Base-by-base conservation (phyloP, 1,284 basidiomycete genomes). In the Erythrobasidium hasegawianum region DNA sequence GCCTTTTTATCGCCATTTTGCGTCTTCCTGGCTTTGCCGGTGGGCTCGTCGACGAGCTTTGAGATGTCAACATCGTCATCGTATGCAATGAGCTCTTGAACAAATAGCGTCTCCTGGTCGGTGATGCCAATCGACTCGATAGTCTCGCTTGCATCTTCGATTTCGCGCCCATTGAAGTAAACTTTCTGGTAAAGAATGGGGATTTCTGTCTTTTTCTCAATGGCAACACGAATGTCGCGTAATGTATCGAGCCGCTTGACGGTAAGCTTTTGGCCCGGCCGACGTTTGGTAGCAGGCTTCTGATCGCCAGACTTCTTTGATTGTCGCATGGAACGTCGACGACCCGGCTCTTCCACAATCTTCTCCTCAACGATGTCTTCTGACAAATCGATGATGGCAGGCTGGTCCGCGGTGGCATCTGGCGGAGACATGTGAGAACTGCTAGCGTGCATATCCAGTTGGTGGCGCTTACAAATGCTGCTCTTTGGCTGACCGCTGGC, bases 121-220 rank as follows among this genome's bases (percentile, higher is more conserved):
- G 84, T 74, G 55, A 90, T 81, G 22, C 82, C 81, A 16, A 90
- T 79, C 1, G 81, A 80, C 13, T 77, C 81, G 59, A 86, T 81
- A 0, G 85, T 87, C 22, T 80, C 81, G 20, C 79, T 68, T 72
- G 84, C 87, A 73, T 88, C 85, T 1, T 82, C 78, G 1, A 90
- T 79, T 76, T 90, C 88, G 29, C 78, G 74, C 1, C 81, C 83
- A 56, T 81, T 79, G 74, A 84, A 82, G 73, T 84, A 87, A 33
- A 90, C 75, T 41, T 84, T 81, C 72, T 90, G 89, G 69, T 82
- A 86, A 61, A 89, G 86, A 4, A 85, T 85, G 13, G 87, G 85
- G 64, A 89, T 84, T 52, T 81, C 80, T 50, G 85, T 78, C 33
- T 81, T 78, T 22, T 84, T 81, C 58, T 86, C 82, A 57, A 89